A percentile compares a stretch with the other conserved stretches of the same genome.
These are phyloP conservation scores for Peronospora tabacina DNA, from an alignment of 352 stramenopile species.

Conservation along the genomic window DNA sequence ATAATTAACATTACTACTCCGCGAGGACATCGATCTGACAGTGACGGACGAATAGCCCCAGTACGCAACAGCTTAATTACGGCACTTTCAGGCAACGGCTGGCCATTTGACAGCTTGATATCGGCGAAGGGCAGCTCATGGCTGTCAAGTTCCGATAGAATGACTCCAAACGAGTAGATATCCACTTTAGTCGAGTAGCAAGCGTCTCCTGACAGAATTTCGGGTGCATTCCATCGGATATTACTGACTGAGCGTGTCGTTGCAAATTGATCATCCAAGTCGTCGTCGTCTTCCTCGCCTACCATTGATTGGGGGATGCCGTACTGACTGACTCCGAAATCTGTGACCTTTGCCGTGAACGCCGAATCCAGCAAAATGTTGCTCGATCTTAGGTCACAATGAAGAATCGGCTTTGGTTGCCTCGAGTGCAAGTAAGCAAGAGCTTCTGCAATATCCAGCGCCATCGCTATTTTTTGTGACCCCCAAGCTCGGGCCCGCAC, in stretches of 20 bases:
- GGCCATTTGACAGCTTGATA: slow-evolving; percentile 44
- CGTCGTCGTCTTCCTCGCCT: slow-evolving; percentile 22
- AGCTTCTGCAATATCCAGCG: slow-evolving; percentile 50
- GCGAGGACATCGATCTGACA: slow-evolving; percentile 41
- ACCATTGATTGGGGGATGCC: slow-evolving; percentile 21
- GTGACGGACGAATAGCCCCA: slow-evolving; percentile 41
- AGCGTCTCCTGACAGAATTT: slow-evolving; percentile 47
- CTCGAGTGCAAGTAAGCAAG: slow-evolving; percentile 58
- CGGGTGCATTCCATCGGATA: slow-evolving; percentile 55
- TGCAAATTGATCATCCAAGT: slow-evolving; percentile 7
- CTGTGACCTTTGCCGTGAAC: slow-evolving; percentile 53
- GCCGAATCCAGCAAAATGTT: slow-evolving; percentile 57
- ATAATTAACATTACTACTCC: slow-evolving; percentile 38
- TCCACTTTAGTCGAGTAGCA: slow-evolving; percentile 40
- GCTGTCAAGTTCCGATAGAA: slow-evolving; percentile 61
- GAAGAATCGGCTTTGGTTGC: slow-evolving; percentile 42
- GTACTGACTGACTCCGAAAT: slow-evolving; percentile 59
- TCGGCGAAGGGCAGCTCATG: slow-evolving; percentile 64
- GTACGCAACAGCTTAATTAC: slow-evolving; percentile 48
- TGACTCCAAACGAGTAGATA: slow-evolving; percentile 69
- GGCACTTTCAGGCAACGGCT: slow-evolving; percentile 36
- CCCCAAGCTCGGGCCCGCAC: slow-evolving; percentile 33
- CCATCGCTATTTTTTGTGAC: slow-evolving; percentile 47
- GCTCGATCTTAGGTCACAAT: slow-evolving; percentile 64
- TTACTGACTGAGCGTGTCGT: slow-evolving; percentile 28